Evolutionary conservation across 2,329 filamentous ascomycete species (phyloP), one percentile per base, ranked within the genome.

Genomic region (Coniochaeta sp.): DNA sequence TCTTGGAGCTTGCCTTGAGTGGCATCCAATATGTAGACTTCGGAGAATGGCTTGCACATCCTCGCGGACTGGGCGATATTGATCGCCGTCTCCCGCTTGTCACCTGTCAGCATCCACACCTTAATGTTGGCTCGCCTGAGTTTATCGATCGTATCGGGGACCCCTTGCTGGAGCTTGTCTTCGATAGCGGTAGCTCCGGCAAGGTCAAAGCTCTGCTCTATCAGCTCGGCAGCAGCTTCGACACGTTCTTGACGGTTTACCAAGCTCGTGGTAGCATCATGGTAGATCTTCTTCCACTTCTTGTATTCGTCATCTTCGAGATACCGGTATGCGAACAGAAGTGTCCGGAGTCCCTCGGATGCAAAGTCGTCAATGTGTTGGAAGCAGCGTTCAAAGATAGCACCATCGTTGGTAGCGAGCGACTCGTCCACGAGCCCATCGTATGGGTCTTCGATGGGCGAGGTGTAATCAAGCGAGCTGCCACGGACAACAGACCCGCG

Each of bases 101-200:
- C 93, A 33, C 93, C 93, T 2, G 93, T 97, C 55, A 97, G 79
- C 93, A 97, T 96, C 93, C 93, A 97, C 65, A 97, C 86, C 73
- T 95, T 96, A 77, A 97, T 95, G 63, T 92, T 92, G 1, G 92
- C 93, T 24, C 92, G 83, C 43, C 91, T 84, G 17, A 97, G 79
- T 74, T 93, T 95, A 72, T 96, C 93, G 62, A 97, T 95, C 0
- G 93, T 91, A 70, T 96, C 91, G 0, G 93, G 92, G 0, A 97
- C 93, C 7, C 92, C 93, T 61, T 88, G 84, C 71, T 97, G 93
- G 34, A 97, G 79, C 72, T 96, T 96, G 71, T 97, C 93, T 74
- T 97, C 93, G 62, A 97, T 96, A 4, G 93, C 93, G 1, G 93
- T 96, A 0, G 90, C 93, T 5, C 93, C 93, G 4, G 89, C 86